phyloP scores from a whole-genome alignment of 2,329 filamentous ascomycete species.

The Trichoderma hamatum region DNA sequence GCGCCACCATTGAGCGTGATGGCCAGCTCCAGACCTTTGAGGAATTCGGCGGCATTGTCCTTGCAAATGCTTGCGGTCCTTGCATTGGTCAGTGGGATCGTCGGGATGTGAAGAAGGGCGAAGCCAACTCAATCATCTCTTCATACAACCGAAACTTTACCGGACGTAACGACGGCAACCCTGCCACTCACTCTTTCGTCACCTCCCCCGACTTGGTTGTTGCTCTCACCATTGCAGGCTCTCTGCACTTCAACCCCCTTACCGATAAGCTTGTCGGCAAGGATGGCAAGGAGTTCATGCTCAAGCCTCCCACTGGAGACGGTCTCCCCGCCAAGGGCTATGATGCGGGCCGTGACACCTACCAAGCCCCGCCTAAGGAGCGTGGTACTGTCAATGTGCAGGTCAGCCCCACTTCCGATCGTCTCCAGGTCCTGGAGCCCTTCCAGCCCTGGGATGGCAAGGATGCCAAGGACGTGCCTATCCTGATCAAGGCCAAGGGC shows the following conservation, averaged over 20 bases:
- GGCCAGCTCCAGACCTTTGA: slow-evolving; percentile 93
- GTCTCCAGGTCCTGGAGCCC: slow-evolving; percentile 86
- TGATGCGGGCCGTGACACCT: slow-evolving; percentile 89
- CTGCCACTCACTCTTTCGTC: slow-evolving; percentile 90
- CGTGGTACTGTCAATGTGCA: slow-evolving; percentile 73
- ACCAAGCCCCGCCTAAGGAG: slow-evolving; percentile 89
- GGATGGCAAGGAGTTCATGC: slow-evolving; percentile 93
- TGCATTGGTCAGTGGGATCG: slow-evolving; percentile 97
- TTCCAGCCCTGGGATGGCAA: slow-evolving; percentile 92
- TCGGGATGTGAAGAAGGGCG: slow-evolving; percentile 89
- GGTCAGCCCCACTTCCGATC: slow-evolving; percentile 87
- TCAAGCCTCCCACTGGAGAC: slow-evolving; percentile 76
- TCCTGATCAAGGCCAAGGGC: slow-evolving; percentile 94
- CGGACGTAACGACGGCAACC: slow-evolving; percentile 94
- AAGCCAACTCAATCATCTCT: slow-evolving; percentile 94
- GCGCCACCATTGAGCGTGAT: slow-evolving; percentile 87
- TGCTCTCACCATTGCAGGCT: slow-evolving; percentile 80
- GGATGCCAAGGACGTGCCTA: slow-evolving; percentile 80
- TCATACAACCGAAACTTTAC: slow-evolving; percentile 99
- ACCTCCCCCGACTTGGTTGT: slow-evolving; percentile 89
- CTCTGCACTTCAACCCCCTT: slow-evolving; percentile 91
- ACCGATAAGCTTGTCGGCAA: slow-evolving; percentile 91
- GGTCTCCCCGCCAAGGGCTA: slow-evolving; percentile 82
- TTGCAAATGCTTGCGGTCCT: slow-evolving; percentile 92
- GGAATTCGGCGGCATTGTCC: slow-evolving; percentile 90